Evolutionary conservation across 805 yeast species (phyloP), one percentile per base, ranked within the genome.

Genomic region (Yamadazyma phyllophila): DNA sequence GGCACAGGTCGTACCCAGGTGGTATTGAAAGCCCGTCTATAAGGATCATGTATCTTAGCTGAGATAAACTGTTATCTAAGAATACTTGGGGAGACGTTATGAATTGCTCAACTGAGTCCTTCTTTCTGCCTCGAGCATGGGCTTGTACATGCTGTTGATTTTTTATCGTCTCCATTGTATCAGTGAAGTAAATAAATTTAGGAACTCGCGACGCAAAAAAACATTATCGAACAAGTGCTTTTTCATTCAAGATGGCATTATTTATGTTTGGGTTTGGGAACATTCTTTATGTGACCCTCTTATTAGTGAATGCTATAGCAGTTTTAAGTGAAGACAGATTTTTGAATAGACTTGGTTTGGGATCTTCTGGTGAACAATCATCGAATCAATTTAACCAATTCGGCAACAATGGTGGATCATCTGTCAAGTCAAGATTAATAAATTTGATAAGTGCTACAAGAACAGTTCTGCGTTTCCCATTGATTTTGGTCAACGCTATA

Each of bases 281-380:
- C 58, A 65, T 81, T 27, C 70, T 81, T 45, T 81, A 81, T 55
- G 80, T 78, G 45, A 65, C 74, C 17, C 62, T 80, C n/a, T 70
- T 87, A 32, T 65, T 85, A 46, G 77, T 85, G 39, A 87, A 87
- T 61, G 80, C 92, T 0, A 77, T 87, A 26, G 94, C 94, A 0
- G 83, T 87, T 30, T 74, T 87, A 43, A 85, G 85, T 60, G 95
- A 87, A 56, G 94, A 87, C 57, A 69, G 96, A 47, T 87, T 87
- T 57, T 69, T 87, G 48, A 82, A 82, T 56, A 71, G 96, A 66
- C 78, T 60, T 30, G 73, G 69, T 20, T 69, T 66, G 69, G 50
- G 52, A 26, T 47, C 55, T 10, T 46, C 46, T 49, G 53, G 52
- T 60, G 40, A 38, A n/a, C 47, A 41, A 24, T 44, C 47, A n/a